These are phyloP conservation scores for Pezicula radicicola DNA, from an alignment of 2,329 filamentous ascomycete genomes.

Conservation along the genomic window DNA sequence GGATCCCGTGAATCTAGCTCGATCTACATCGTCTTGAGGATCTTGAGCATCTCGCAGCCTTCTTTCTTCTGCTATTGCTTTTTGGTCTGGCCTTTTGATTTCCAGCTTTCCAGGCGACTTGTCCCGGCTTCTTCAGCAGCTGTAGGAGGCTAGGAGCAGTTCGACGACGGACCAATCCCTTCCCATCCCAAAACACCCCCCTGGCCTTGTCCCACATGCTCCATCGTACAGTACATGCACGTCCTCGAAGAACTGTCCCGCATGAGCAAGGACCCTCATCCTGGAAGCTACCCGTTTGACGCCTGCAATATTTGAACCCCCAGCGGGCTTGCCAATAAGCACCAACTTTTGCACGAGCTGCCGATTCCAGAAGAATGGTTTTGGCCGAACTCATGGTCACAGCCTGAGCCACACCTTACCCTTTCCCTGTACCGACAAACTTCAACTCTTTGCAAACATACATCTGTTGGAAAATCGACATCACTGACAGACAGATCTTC, in stretches of 20 bases:
- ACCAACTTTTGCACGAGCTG: constrained; percentile 21
- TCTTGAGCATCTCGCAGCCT: no score
- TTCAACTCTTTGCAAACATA: constrained; percentile 5
- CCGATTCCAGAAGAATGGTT: constrained; percentile 29
- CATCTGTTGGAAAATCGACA: constrained; percentile 6
- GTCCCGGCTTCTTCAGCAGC: not conserved
- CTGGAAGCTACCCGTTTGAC: constrained; percentile 18
- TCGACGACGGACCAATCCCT: constrained; percentile 9
- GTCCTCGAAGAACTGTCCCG: constrained; percentile 12
- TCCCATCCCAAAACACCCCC: constrained; percentile 20
- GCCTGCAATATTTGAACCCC: constrained; percentile 9
- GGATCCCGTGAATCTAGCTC: not conserved
- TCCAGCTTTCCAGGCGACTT: not conserved
- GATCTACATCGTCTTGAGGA: not conserved
- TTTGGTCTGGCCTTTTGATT: not conserved
- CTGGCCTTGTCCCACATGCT: constrained; percentile 7
- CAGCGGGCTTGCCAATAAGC: constrained; percentile 15
- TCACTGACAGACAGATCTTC: not conserved
- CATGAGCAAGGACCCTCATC: constrained; percentile 18
- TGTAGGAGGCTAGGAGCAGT: not conserved
- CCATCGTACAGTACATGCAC: not conserved
- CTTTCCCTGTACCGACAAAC: constrained; percentile 19
- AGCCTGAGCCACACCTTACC: constrained; percentile 26
- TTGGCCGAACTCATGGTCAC: constrained; percentile 22
- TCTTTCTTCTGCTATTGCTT: no score